These are phyloP conservation scores for Eruca vesicaria DNA, from an alignment of 441 rosid species.

Conservation along the genomic window DNA sequence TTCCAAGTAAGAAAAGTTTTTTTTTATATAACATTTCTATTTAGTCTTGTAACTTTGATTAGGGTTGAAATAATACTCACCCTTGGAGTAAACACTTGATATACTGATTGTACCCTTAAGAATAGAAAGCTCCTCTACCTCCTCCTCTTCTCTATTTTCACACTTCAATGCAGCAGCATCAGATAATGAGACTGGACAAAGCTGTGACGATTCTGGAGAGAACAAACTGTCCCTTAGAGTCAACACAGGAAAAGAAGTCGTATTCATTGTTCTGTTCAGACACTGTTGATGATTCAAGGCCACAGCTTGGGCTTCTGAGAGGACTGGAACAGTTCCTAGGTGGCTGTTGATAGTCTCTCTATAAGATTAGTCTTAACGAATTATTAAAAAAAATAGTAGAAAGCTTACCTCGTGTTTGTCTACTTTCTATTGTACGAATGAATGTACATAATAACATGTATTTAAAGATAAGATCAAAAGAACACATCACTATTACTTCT, in stretches of 20 bases:
- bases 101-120: slow-evolving; percentile 80
- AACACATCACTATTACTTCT: background rate
- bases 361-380: slow-evolving; percentile 2
- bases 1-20: background rate
- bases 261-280: slow-evolving; percentile 41
- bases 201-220: slow-evolving; percentile 41
- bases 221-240: slow-evolving; percentile 52
- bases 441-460: slow-evolving; percentile 84
- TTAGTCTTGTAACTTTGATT: background rate
- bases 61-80: slow-evolving; percentile 32
- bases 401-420: slow-evolving; percentile 51
- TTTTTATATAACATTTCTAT: background rate
- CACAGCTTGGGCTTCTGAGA: slow-evolving; percentile 34
- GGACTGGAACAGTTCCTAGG: slow-evolving; percentile 39
- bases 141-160: slow-evolving; percentile 37
- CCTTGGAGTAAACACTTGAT: slow-evolving; percentile 83
- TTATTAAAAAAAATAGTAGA: background rate
- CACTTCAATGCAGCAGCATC: background rate
- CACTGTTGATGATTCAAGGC: slow-evolving; percentile 36
- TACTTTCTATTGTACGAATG: slow-evolving; percentile 84
- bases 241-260: slow-evolving; percentile 52
- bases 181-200: slow-evolving; percentile 9
- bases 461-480: background rate
- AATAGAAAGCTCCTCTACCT: slow-evolving; percentile 42
- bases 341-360: slow-evolving; percentile 52